These are phyloP conservation scores for Trichoderma cornu-damae DNA, from an alignment of 2,329 filamentous ascomycete species.

Conservation along the genomic window DNA sequence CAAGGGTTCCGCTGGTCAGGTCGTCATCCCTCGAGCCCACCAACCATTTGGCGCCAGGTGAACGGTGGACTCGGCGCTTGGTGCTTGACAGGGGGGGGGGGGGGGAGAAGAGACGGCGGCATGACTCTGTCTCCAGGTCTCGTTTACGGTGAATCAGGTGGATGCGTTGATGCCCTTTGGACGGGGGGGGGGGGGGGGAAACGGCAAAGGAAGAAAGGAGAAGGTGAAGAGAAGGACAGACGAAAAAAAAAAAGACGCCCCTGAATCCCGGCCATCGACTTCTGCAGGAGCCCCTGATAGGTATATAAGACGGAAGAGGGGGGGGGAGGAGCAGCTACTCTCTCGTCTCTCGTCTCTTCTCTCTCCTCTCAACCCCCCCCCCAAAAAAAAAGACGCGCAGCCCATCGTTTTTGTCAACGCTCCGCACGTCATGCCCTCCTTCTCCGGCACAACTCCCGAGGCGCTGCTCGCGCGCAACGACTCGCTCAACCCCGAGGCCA, in stretches of 20 bases:
- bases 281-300: too few relatives aligned
- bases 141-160: constrained; percentile 4
- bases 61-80: constrained; percentile 4
- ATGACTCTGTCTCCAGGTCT: neutral
- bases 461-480: constrained; percentile 71
- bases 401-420: too few relatives aligned
- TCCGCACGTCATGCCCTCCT: constrained; percentile 32
- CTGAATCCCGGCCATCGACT: too few relatives aligned
- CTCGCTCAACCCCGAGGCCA: constrained; percentile 76
- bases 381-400: too few relatives aligned
- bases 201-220: neutral
- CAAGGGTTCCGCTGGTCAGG: constrained; percentile 1
- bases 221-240: neutral
- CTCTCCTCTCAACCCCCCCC: too few relatives aligned
- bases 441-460: constrained; percentile 64
- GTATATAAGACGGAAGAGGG: too few relatives aligned
- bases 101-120: too few relatives aligned
- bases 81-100: too few relatives aligned
- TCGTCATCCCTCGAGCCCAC: constrained; percentile 8
- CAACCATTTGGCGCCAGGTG: constrained; percentile 16
- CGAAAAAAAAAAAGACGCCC: too few relatives aligned
- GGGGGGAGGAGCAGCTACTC: too few relatives aligned
- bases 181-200: neutral
- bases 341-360: too few relatives aligned
- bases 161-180: constrained; percentile 17